These are phyloP conservation scores for Ploettnerulaceae sp. DNA, from an alignment of 2,329 filamentous ascomycete genomes.

Conservation along the genomic window DNA sequence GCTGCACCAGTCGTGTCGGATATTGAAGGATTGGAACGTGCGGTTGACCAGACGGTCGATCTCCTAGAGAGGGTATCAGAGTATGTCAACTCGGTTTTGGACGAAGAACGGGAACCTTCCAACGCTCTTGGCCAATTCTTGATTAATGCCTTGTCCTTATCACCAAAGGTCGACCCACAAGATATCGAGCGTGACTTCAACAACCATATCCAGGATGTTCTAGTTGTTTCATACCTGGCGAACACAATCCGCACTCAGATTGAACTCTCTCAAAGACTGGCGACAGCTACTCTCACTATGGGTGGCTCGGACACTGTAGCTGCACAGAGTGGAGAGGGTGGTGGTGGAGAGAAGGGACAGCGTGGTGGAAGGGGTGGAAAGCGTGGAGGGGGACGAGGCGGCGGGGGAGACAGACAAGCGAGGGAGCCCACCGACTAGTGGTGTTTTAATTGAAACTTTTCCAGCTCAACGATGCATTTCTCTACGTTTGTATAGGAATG, in stretches of 20 bases:
- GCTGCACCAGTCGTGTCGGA: slow-evolving; percentile 73
- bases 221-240: slow-evolving; percentile 95
- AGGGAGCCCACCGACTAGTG: slow-evolving; percentile 38
- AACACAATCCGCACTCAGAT: slow-evolving; percentile 99
- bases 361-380: slow-evolving; percentile 44
- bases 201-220: slow-evolving; percentile 98
- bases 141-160: slow-evolving; percentile 86
- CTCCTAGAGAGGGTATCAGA: slow-evolving; percentile 87
- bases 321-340: slow-evolving; percentile 38
- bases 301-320: slow-evolving; percentile 42
- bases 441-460: slow-evolving; percentile 14
- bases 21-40: slow-evolving; percentile 81
- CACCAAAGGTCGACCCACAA: slow-evolving; percentile 86
- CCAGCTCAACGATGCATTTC: slow-evolving; percentile 25
- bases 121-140: slow-evolving; percentile 92
- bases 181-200: slow-evolving; percentile 98
- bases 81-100: slow-evolving; percentile 89
- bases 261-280: slow-evolving; percentile 91
- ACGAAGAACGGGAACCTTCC: slow-evolving; percentile 86
- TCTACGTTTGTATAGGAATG: slow-evolving; percentile 33
- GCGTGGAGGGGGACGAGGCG: slow-evolving; percentile 46
- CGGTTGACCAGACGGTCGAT: slow-evolving; percentile 80
- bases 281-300: slow-evolving; percentile 65
- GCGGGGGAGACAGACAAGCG: slow-evolving; percentile 46
- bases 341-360: slow-evolving; percentile 41